A percentile compares a stretch with the other conserved stretches of the same genome.
Conservation (phyloP, 75 land plant genomes). For the Larix kaempferi region DNA sequence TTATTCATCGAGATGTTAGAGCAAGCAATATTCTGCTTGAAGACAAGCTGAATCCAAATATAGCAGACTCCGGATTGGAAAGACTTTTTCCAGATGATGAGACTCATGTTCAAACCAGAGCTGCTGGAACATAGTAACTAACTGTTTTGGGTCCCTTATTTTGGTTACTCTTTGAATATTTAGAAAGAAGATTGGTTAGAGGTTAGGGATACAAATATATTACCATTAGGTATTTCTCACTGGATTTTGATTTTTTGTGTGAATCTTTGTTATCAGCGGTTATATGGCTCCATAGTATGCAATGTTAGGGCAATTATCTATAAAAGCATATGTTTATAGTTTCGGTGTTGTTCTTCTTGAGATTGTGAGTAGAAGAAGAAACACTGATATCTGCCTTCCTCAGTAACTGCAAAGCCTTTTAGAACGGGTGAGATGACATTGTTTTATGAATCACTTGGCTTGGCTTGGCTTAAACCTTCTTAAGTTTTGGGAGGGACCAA, state of each 20-base stretch:
- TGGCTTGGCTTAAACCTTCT: not conserved
- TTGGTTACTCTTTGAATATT: not conserved
- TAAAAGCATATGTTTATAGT: slow-evolving; percentile 10
- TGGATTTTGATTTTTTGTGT: not conserved
- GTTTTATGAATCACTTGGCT: too few relatives aligned
- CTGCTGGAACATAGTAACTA: slow-evolving; percentile 17
- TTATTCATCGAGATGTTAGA: slow-evolving; percentile 47
- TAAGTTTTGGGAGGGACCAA: too few relatives aligned
- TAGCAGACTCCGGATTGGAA: slow-evolving; percentile 31
- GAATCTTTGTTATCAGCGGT: not conserved
- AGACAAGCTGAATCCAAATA: slow-evolving; percentile 23
- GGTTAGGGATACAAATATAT: too few relatives aligned
- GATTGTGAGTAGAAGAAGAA: slow-evolving; percentile 9
- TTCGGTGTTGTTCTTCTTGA: slow-evolving; percentile 13
- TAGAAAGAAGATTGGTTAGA: not conserved
- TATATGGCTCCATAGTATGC: slow-evolving; percentile 16
- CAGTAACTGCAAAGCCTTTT: not conserved
- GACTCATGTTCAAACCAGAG: slow-evolving; percentile 15
- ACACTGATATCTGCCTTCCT: not conserved
- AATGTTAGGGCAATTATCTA: not conserved
- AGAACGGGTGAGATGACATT: not conserved
- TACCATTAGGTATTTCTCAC: too few relatives aligned
- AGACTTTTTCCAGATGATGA: slow-evolving; percentile 19
- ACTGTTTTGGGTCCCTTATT: not conserved
- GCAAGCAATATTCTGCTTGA: slow-evolving; percentile 37